Evolutionary conservation across 2,329 filamentous ascomycete genomes (phyloP).

Genomic region (Blumeria graminis): DNA sequence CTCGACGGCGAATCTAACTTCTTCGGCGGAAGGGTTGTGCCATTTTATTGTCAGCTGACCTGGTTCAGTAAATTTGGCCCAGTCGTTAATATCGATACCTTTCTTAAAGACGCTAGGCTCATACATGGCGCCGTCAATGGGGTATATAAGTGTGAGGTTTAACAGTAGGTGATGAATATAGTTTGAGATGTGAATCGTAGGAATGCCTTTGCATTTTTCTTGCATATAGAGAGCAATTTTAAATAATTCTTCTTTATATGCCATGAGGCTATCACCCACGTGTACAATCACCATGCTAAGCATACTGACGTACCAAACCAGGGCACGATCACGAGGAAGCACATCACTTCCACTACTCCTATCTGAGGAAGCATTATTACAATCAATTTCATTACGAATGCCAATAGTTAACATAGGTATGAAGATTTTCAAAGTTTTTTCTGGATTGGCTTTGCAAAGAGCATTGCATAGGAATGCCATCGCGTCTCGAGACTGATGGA

Average conservation of each 20-base stretch:
- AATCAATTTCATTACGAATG: conserved; percentile 90
- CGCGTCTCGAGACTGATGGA: conserved; percentile 87
- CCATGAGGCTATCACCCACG: conserved; percentile 70
- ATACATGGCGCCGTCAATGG: conserved; percentile 69
- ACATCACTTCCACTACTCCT: conserved; percentile 85
- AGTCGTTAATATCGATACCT: conserved; percentile 55
- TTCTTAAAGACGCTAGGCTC: conserved; percentile 49
- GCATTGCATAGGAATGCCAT: conserved; percentile 98
- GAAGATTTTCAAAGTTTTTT: conserved; percentile 77
- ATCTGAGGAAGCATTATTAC: conserved; percentile 86
- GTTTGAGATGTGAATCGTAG: conserved; percentile 90
- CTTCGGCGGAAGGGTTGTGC: conserved; percentile 61
- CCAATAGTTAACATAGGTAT: conserved; percentile 75
- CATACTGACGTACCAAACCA: conserved; percentile 95
- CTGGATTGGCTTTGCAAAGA: conserved; percentile 82
- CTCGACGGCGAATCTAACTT: conserved; percentile 73
- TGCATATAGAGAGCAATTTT: conserved; percentile 93
- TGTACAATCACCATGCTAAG: conserved; percentile 96
- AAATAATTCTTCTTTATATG: conserved; percentile 71
- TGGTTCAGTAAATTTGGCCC: conserved; percentile 58
- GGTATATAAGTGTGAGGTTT: conserved; percentile 85
- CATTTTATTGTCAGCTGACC: conserved; percentile 63
- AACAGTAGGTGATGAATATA: conserved; percentile 90
- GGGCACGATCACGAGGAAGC: conserved; percentile 66
- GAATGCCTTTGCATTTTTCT: conserved; percentile 75